Conservation (phyloP, 768 basidiomycete genomes). For the Pisolithus orientalis region DNA sequence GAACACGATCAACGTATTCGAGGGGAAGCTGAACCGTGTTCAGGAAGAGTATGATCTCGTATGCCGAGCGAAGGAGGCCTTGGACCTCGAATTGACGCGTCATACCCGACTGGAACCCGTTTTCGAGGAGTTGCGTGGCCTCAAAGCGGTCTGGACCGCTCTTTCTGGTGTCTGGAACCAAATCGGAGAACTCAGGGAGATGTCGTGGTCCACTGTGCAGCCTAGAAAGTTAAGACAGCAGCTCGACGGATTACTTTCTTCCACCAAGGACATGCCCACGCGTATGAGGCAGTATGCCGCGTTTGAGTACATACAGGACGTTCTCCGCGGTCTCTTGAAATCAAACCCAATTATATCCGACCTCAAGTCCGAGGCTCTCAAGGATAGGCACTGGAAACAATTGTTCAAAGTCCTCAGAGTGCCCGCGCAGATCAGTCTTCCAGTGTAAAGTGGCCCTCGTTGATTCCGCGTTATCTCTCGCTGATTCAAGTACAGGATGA, state of each 20-base stretch:
- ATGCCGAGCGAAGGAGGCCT: slow-evolving; percentile 92
- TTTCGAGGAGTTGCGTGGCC: slow-evolving; percentile 89
- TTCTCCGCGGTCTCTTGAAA: slow-evolving; percentile 79
- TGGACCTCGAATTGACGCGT: slow-evolving; percentile 86
- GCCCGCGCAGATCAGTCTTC: slow-evolving; percentile 67
- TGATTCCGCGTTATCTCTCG: slow-evolving; percentile 1
- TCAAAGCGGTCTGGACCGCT: slow-evolving; percentile 99
- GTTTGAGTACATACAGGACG: slow-evolving; percentile 96
- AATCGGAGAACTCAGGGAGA: slow-evolving; percentile 81
- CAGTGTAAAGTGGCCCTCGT: slow-evolving; percentile 44
- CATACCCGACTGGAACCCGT: slow-evolving; percentile 91
- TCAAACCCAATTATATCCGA: slow-evolving; percentile 87
- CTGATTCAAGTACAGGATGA: slow-evolving; percentile 58
- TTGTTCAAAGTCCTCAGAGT: slow-evolving; percentile 84
- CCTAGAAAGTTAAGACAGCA: slow-evolving; percentile 92
- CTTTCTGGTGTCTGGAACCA: slow-evolving; percentile 96
- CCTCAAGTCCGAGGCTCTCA: slow-evolving; percentile 93
- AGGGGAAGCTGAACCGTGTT: slow-evolving; percentile 81
- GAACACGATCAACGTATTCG: slow-evolving; percentile 93
- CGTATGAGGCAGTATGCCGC: slow-evolving; percentile 99
- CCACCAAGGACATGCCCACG: slow-evolving; percentile 99
- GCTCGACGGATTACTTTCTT: slow-evolving; percentile 81
- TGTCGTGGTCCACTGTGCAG: slow-evolving; percentile 87
- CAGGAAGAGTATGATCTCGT: slow-evolving; percentile 95
- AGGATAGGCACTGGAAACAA: slow-evolving; percentile 98